Conservation (phyloP, 345 rosid genomes). For the Rhodomyrtus tomentosa region DNA sequence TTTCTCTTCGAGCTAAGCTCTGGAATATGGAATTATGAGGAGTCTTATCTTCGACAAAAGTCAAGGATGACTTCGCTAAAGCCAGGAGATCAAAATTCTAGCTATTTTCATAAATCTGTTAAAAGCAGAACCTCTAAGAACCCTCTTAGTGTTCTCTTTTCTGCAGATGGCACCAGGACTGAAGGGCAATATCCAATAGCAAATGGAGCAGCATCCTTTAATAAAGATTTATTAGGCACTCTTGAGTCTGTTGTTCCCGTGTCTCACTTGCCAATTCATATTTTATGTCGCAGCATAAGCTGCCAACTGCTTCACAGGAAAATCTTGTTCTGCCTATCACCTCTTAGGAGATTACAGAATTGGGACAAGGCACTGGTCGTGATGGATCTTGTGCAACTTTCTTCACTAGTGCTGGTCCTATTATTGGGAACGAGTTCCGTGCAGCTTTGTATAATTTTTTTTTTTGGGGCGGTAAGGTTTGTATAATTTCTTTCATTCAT, state of each 20-base stretch:
- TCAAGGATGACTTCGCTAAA: background rate
- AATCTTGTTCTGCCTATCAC: background rate
- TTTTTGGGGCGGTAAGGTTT: too few species aligned
- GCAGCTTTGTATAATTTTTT: background rate
- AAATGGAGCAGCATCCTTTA: background rate
- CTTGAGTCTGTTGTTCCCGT: background rate
- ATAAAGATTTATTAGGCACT: background rate
- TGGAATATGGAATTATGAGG: background rate
- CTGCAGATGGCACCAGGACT: background rate
- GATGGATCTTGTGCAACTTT: background rate
- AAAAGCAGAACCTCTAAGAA: background rate
- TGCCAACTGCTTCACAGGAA: background rate
- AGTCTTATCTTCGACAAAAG: background rate
- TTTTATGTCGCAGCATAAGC: background rate
- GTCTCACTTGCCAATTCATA: background rate
- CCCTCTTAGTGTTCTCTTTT: background rate
- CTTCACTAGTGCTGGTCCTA: background rate
- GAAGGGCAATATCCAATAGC: background rate
- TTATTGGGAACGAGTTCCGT: background rate
- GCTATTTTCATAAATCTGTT: background rate
- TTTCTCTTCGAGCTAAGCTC: background rate
- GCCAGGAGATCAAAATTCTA: background rate
- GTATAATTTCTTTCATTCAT: background rate
- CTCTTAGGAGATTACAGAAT: background rate
- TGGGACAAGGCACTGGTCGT: background rate